phyloP scores from a whole-genome alignment of 352 stramenopile species.

The Pythium vanterpoolii region DNA sequence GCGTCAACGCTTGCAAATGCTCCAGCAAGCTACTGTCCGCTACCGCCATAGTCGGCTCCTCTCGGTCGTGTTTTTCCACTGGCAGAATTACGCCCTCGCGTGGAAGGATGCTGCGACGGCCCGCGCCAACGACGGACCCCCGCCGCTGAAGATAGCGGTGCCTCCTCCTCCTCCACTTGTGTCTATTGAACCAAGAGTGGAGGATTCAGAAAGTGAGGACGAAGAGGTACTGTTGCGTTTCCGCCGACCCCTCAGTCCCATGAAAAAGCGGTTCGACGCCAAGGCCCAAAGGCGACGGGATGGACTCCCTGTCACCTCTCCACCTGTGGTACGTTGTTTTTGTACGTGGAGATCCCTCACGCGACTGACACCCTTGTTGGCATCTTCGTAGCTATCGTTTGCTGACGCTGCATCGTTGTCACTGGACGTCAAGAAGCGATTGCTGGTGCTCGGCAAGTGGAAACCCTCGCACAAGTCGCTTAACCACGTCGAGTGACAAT shows the following conservation, averaged over 20 bases:
- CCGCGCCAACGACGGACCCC: background rate
- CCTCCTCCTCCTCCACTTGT: background rate
- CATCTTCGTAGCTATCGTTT: slow-evolving; percentile 21
- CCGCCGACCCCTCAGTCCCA: slow-evolving; percentile 43
- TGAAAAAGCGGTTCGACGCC: slow-evolving; percentile 46
- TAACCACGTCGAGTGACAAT: slow-evolving; percentile 2
- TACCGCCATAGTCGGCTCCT: slow-evolving; percentile 35
- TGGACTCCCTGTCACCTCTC: background rate
- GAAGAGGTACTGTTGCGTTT: background rate
- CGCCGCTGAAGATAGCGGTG: background rate
- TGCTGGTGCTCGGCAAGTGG: slow-evolving; percentile 53
- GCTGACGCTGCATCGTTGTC: slow-evolving; percentile 46
- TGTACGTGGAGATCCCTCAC: background rate
- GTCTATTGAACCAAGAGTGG: background rate
- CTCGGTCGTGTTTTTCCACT: slow-evolving; percentile 57
- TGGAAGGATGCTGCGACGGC: slow-evolving; percentile 45
- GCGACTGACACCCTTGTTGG: background rate
- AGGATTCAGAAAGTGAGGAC: slow-evolving; percentile 15
- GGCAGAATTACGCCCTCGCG: slow-evolving; percentile 71
- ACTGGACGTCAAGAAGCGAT: slow-evolving; percentile 56
- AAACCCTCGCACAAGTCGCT: slow-evolving; percentile 22
- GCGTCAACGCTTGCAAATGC: slow-evolving; percentile 4
- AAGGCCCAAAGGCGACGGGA: slow-evolving; percentile 16
- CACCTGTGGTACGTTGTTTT: slow-evolving; percentile 6
- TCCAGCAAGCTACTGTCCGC: slow-evolving; percentile 16